A percentile compares a stretch with the other conserved stretches of the same genome.
phyloP scores from a whole-genome alignment of 352 stramenopile genomes.

The Phytopythium kandeliae region DNA sequence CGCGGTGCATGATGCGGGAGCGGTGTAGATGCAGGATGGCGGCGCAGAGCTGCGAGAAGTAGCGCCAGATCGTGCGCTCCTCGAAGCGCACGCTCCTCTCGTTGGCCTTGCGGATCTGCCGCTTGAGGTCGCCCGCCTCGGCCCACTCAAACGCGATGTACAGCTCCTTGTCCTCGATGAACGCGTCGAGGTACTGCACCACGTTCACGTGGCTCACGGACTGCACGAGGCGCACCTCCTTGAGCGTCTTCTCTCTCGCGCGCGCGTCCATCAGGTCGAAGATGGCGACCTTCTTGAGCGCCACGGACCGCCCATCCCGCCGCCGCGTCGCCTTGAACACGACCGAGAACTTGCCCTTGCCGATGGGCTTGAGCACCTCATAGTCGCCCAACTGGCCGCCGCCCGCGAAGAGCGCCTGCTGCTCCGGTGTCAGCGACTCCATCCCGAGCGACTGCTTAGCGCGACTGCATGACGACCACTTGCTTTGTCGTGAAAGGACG shows the following conservation, averaged over 20 bases:
- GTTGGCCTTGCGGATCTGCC: slow-evolving; percentile 89
- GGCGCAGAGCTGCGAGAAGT: slow-evolving; percentile 87
- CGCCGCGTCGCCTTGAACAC: slow-evolving; percentile 85
- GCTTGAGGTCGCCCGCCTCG: slow-evolving; percentile 90
- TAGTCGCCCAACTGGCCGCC: slow-evolving; percentile 66
- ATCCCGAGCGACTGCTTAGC: slow-evolving; percentile 17
- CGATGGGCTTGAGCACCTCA: slow-evolving; percentile 84
- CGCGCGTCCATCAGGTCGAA: slow-evolving; percentile 90
- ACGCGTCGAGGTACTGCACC: slow-evolving; percentile 90
- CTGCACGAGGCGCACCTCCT: slow-evolving; percentile 87
- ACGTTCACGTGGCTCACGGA: slow-evolving; percentile 88
- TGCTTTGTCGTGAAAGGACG: background rate
- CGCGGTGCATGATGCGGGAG: slow-evolving; percentile 91
- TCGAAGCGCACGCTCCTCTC: slow-evolving; percentile 83
- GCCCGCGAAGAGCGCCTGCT: slow-evolving; percentile 55
- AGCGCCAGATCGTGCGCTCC: slow-evolving; percentile 92
- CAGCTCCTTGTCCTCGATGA: slow-evolving; percentile 88
- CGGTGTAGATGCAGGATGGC: slow-evolving; percentile 87
- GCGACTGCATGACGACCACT: background rate
- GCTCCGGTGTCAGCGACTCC: slow-evolving; percentile 69
- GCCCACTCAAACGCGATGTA: slow-evolving; percentile 94
- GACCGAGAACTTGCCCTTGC: slow-evolving; percentile 92
- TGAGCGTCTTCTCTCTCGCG: slow-evolving; percentile 88
- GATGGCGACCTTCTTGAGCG: slow-evolving; percentile 93
- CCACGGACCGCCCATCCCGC: slow-evolving; percentile 65